Base-by-base conservation (phyloP, 1,139 yeast species). In the Groenewaldozyma auringiensis region DNA sequence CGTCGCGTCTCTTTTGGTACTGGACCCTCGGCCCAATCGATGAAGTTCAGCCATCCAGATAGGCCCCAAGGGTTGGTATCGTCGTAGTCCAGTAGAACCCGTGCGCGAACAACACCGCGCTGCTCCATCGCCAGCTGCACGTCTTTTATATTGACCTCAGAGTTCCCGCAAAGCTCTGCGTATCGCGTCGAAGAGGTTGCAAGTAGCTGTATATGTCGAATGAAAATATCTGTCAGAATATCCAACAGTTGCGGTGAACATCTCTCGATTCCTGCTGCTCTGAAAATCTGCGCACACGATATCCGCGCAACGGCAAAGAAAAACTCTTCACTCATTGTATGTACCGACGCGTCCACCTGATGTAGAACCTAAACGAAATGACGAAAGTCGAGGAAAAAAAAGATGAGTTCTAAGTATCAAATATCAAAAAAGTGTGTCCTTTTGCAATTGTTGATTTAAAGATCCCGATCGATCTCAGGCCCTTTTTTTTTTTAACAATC, bases 221-320 rank as follows among this genome's bases (percentile, higher is more conserved):
- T 65, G 57, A 79, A 74, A 4, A 84, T 53, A 53, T 83, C 92
- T 0, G 88, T 78, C 27, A 82, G 53, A 2, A 76, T 70, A 58
- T 82, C 83, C 11, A 84, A 66, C 6, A 81, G 72, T 4, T 75
- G 67, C 1, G 86, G 83, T 40, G 78, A 69, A 51, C 86, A 77
- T 53, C 79, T 71, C 55, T 84, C 94, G 53, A 84, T 81, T 1
- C 94, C 94, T 17, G 78, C 72, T 0, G 86, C 75, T 48, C 84
- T 75, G 43, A 85, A 69, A 16, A 83, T 67, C 65, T 74, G 94
- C 22, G 82, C 75, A 48, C 82, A 72, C 0, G 88, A 75, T 45
- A 83, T 70, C 45, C 88, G 70, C 41, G 81, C 69, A 39, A 83
- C 63, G 20, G 82, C 70, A 57, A 75, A 80, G 59, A 76, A 74